A percentile compares a stretch with the other conserved stretches of the same genome.
phyloP scores from a whole-genome alignment of 2,329 filamentous ascomycete genomes.

The Fusarium humuli region DNA sequence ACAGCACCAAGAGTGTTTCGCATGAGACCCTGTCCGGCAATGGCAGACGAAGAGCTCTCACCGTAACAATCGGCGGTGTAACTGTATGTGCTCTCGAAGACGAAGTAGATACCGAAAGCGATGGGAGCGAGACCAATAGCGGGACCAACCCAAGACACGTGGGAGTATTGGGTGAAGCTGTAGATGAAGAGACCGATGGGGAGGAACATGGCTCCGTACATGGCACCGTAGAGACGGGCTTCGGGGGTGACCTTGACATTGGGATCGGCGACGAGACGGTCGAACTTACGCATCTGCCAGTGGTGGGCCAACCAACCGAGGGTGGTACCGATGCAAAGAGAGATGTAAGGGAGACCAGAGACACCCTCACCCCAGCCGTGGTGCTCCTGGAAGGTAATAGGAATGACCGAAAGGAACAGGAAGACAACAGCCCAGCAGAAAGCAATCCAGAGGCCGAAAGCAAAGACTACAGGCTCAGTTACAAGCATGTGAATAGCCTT shows the following conservation, averaged over 20 bases:
- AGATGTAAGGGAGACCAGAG: constrained; percentile 37
- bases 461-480: constrained; percentile 42
- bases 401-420: constrained; percentile 41
- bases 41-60: constrained; percentile 38
- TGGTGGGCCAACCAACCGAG: constrained; percentile 40
- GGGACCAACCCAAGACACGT: constrained; percentile 35
- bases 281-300: constrained; percentile 40
- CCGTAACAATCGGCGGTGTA: constrained; percentile 41
- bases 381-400: constrained; percentile 38
- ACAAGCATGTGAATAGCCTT: constrained; percentile 43
- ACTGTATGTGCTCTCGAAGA: constrained; percentile 40
- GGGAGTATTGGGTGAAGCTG: constrained; percentile 38
- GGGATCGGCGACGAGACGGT: constrained; percentile 32
- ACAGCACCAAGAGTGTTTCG: constrained; percentile 39
- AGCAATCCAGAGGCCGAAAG: constrained; percentile 42
- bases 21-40: constrained; percentile 40
- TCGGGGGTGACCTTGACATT: constrained; percentile 39
- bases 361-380: constrained; percentile 38
- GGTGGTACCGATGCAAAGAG: constrained; percentile 34
- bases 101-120: constrained; percentile 40
- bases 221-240: constrained; percentile 39
- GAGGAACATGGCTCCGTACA: constrained; percentile 40
- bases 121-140: constrained; percentile 37
- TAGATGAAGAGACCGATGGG: constrained; percentile 41
- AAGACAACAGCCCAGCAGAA: constrained; percentile 44